These are phyloP conservation scores for Trichophyton schoenleinii DNA, from an alignment of 2,329 filamentous ascomycete species.

Conservation along the genomic window DNA sequence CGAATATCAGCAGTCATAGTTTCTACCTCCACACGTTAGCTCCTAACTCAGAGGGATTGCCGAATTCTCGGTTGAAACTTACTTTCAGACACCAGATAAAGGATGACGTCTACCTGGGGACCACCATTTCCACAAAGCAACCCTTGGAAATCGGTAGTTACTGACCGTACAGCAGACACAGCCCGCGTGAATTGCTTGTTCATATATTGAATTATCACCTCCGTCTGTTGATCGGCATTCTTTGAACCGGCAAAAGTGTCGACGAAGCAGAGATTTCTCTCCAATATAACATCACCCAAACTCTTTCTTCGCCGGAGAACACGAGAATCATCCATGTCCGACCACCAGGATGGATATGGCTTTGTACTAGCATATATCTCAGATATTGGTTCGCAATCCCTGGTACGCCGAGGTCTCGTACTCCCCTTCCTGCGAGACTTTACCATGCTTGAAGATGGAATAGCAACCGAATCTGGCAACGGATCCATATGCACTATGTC, in stretches of 20 bases:
- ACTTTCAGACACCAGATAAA: constrained; percentile 71
- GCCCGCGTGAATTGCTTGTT: constrained; percentile 55
- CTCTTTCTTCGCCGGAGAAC: constrained; percentile 54
- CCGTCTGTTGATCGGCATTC: constrained; percentile 39
- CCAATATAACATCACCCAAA: constrained; percentile 62
- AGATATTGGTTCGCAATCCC: constrained; percentile 32
- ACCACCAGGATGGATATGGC: constrained; percentile 83
- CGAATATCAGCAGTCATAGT: constrained; percentile 54
- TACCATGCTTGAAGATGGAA: constrained; percentile 11
- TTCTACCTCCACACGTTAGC: constrained; percentile 26
- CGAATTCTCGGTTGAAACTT: constrained; percentile 20
- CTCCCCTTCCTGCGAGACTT: constrained; percentile 5
- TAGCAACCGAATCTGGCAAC: constrained; percentile 21
- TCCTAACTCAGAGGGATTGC: neutral
- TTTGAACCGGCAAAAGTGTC: constrained; percentile 58
- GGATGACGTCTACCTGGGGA: constrained; percentile 67
- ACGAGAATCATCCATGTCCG: constrained; percentile 57
- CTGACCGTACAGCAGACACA: constrained; percentile 48
- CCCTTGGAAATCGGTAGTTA: constrained; percentile 61
- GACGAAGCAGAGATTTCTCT: constrained; percentile 87
- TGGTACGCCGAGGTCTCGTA: constrained; percentile 12
- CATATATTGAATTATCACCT: constrained; percentile 56
- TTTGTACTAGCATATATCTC: constrained; percentile 71
- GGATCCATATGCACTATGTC: constrained; percentile 91
- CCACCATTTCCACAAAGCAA: constrained; percentile 73